Evolutionary conservation across 2,329 filamentous ascomycete species (phyloP).

Genomic region (Ambrosiella cleistominuta): DNA sequence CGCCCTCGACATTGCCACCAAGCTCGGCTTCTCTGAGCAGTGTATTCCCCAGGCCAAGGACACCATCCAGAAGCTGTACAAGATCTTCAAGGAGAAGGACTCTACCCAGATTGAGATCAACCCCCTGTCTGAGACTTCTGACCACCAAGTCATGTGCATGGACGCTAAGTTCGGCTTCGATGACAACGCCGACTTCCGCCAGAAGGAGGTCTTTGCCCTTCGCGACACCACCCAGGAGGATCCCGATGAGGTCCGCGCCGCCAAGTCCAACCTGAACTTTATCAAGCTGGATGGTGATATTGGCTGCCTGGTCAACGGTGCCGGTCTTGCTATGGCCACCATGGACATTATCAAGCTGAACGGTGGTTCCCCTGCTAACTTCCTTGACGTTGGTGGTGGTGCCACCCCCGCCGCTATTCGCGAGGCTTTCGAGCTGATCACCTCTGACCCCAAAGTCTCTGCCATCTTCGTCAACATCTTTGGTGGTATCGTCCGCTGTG

Average conservation of each 20-base stretch:
- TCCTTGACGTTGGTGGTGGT: slow-evolving; percentile 95
- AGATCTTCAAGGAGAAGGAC: slow-evolving; percentile 96
- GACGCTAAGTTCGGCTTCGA: slow-evolving; percentile 98
- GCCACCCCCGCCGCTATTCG: slow-evolving; percentile 93
- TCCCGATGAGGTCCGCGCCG: slow-evolving; percentile 90
- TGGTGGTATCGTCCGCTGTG: slow-evolving; percentile 93
- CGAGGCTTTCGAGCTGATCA: slow-evolving; percentile 97
- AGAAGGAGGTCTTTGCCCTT: slow-evolving; percentile 90
- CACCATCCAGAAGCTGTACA: slow-evolving; percentile 97
- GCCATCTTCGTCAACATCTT: slow-evolving; percentile 99
- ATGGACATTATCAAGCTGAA: slow-evolving; percentile 99
- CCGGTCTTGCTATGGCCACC: slow-evolving; percentile 97
- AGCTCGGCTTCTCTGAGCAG: slow-evolving; percentile 95
- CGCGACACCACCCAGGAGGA: slow-evolving; percentile 93
- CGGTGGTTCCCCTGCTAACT: slow-evolving; percentile 89
- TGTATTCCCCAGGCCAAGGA: slow-evolving; percentile 90
- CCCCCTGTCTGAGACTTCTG: slow-evolving; percentile 91
- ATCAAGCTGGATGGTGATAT: slow-evolving; percentile 99
- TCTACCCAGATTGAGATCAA: slow-evolving; percentile 99
- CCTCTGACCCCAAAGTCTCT: slow-evolving; percentile 91
- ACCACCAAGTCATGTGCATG: slow-evolving; percentile 98
- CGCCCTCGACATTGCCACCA: slow-evolving; percentile 69
- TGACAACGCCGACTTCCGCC: slow-evolving; percentile 96
- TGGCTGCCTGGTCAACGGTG: slow-evolving; percentile 96
- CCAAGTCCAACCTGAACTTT: slow-evolving; percentile 91